Percentiles rank a stretch among this genome's conserved stretches.
Evolutionary conservation across 768 basidiomycete genomes (phyloP).

Genomic region (Amanita rubescens): DNA sequence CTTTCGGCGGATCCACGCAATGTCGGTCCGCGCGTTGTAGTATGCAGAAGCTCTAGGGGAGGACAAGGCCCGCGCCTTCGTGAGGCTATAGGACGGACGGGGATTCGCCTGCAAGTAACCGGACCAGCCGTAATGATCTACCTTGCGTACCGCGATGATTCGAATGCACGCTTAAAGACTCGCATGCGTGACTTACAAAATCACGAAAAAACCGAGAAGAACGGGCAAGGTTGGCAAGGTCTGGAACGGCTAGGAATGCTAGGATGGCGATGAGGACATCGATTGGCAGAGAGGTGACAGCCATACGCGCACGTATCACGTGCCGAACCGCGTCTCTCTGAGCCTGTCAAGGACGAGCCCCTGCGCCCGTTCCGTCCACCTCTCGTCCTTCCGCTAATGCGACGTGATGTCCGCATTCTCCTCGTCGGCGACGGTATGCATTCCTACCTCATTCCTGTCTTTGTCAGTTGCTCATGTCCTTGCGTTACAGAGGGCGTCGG

Average conservation of each 20-base stretch:
- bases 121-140: conserved; percentile 56
- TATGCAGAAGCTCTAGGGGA: conserved; percentile 33
- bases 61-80: conserved; percentile 37
- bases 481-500: conserved; percentile 79
- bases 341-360: no score
- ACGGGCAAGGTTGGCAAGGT: conserved; percentile 33
- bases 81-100: conserved; percentile 47
- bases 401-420: conserved; percentile 90
- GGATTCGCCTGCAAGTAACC: conserved; percentile 41
- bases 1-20: conserved; percentile 38
- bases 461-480: conserved; percentile 11
- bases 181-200: conserved; percentile 32
- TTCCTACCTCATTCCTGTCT: not conserved
- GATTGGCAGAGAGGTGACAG: conserved; percentile 33
- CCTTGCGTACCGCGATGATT: conserved; percentile 28
- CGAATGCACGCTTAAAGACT: conserved; percentile 1
- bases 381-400: conserved; percentile 56
- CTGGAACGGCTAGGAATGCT: conserved; percentile 33
- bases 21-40: conserved; percentile 47
- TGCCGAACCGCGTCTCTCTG: conserved; percentile 3
- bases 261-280: conserved; percentile 53
- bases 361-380: not conserved
- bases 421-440: conserved; percentile 87
- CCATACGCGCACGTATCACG: conserved; percentile 14
- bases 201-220: conserved; percentile 31